phyloP scores from a whole-genome alignment of 441 rosid genomes.

The Populus trichocarpa region DNA sequence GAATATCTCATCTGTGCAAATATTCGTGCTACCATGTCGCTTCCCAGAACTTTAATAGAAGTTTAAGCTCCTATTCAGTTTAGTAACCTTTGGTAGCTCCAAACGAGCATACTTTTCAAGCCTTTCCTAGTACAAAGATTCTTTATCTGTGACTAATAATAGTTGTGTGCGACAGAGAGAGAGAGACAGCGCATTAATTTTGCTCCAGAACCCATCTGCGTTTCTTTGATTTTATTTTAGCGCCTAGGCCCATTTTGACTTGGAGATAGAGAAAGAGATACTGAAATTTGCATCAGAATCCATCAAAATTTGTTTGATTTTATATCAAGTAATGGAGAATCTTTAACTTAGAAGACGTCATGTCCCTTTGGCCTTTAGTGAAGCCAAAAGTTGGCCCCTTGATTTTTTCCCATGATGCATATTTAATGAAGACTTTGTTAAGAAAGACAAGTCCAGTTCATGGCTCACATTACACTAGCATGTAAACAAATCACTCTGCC shows the following conservation, averaged over 20 bases:
- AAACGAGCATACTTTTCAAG: slow-evolving; percentile 38
- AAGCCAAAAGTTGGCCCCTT: slow-evolving; percentile 43
- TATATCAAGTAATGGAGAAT: slow-evolving; percentile 39
- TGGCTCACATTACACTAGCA: slow-evolving; percentile 47
- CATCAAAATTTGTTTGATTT: slow-evolving; percentile 39
- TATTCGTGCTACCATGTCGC: not conserved
- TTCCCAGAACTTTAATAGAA: too few relatives aligned
- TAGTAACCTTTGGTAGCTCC: slow-evolving; percentile 38
- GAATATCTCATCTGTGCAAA: not conserved
- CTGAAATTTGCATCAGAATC: slow-evolving; percentile 49
- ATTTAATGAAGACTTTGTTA: not conserved
- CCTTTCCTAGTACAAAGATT: slow-evolving; percentile 36
- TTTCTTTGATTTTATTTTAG: slow-evolving; percentile 23
- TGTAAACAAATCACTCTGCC: slow-evolving; percentile 23
- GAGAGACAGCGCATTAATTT: slow-evolving; percentile 22
- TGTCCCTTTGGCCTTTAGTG: slow-evolving; percentile 42
- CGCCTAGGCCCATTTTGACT: not conserved
- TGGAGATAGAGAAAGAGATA: slow-evolving; percentile 8
- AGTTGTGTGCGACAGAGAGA: slow-evolving; percentile 23
- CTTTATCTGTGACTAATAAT: slow-evolving; percentile 27
- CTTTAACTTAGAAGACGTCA: slow-evolving; percentile 50
- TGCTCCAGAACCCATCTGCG: not conserved
- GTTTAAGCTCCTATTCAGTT: not conserved
- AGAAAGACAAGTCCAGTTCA: slow-evolving; percentile 29
- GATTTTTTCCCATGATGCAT: slow-evolving; percentile 25